Evolutionary conservation across 1,139 yeast genomes (phyloP).

Genomic region (Blastobotrys serpentis): DNA sequence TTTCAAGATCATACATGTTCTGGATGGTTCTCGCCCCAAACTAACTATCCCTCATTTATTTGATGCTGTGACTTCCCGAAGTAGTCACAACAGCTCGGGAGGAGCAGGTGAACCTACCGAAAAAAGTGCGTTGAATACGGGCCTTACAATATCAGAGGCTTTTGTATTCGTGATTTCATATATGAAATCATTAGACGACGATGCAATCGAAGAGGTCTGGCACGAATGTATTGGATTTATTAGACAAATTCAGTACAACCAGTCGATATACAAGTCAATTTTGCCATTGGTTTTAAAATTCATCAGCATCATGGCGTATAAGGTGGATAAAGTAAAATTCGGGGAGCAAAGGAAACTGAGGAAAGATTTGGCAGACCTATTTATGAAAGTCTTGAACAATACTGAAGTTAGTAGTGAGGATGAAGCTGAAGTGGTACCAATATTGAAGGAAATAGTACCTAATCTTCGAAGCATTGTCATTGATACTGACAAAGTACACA

Average conservation of each 20-base stretch:
- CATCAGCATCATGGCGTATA: conserved; percentile 51
- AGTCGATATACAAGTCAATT: conserved; percentile 49
- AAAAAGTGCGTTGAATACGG: conserved; percentile 48
- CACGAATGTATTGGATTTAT: conserved; percentile 54
- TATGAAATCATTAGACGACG: conserved; percentile 63
- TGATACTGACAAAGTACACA: conserved; percentile 49
- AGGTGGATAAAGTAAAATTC: conserved; percentile 56
- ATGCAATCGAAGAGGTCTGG: conserved; percentile 78
- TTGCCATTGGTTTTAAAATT: conserved; percentile 55
- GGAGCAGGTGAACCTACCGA: conserved; percentile 32
- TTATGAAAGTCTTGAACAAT: conserved; percentile 52
- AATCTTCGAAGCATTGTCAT: conserved; percentile 43
- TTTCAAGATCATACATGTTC: conserved; percentile 63
- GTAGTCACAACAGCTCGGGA: conserved; percentile 34
- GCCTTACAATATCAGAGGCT: conserved; percentile 45
- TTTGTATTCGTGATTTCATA: conserved; percentile 58
- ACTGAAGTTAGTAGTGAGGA: conserved; percentile 29
- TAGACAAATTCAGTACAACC: conserved; percentile 54
- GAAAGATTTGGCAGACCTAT: conserved; percentile 67
- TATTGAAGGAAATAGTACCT: conserved; percentile 44
- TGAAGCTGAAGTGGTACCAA: conserved; percentile 42
- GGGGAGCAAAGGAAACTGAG: conserved; percentile 60
- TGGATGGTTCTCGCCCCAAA: conserved; percentile 85
- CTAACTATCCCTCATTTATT: conserved; percentile 68
- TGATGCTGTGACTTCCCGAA: conserved; percentile 51